These are phyloP conservation scores for Oryza nivara DNA, from an alignment of 176 grass and related monocot species.

Conservation along the genomic window DNA sequence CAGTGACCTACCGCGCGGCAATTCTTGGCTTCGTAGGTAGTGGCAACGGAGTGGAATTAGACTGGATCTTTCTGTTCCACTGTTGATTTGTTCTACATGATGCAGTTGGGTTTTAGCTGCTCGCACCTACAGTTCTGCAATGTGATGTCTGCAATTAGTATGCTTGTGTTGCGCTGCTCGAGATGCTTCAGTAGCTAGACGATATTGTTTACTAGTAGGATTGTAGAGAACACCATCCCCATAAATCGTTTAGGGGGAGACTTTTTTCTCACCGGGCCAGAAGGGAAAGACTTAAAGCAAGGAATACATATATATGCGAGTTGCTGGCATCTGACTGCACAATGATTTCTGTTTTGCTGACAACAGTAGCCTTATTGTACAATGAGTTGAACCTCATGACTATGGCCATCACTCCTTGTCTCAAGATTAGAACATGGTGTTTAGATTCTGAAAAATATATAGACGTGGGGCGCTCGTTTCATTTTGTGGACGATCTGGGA, in stretches of 20 bases:
- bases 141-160: background rate
- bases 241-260: background rate
- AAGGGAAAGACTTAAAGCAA: background rate
- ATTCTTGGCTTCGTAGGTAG: background rate
- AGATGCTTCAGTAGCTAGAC: background rate
- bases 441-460: background rate
- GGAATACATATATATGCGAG: background rate
- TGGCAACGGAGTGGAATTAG: background rate
- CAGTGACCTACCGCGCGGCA: too few relatives aligned
- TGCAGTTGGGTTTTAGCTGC: background rate
- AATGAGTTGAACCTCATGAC: background rate
- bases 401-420: background rate
- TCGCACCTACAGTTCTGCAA: background rate
- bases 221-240: background rate
- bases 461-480: too few relatives aligned
- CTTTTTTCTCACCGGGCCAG: too few relatives aligned
- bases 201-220: background rate
- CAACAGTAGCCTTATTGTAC: background rate
- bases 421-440: background rate
- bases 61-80: conserved; percentile 29
- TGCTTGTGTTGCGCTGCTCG: background rate
- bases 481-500: background rate
- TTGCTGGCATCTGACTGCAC: background rate
- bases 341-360: background rate
- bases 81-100: background rate